Percentiles rank a stretch among this genome's conserved stretches.
Evolutionary conservation across 2,329 filamentous ascomycete genomes (phyloP).

Genomic region (Colletotrichum sp.): DNA sequence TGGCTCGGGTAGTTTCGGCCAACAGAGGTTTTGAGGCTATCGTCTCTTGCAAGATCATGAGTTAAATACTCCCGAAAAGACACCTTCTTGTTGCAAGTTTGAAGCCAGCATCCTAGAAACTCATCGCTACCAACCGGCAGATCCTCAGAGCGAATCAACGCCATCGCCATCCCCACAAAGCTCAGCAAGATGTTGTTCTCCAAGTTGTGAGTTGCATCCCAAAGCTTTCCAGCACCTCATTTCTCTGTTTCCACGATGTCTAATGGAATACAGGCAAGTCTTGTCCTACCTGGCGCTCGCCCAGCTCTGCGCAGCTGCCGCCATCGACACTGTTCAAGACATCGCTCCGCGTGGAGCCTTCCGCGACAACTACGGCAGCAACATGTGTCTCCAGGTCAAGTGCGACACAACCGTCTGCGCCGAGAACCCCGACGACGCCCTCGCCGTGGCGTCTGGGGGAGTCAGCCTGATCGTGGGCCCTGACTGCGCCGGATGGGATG

Average conservation of each 20-base stretch:
- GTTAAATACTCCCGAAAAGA: not conserved
- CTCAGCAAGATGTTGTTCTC: not conserved
- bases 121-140: not conserved
- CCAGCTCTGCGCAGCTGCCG: not conserved
- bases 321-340: not conserved
- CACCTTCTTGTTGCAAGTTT: not conserved
- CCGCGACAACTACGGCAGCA: not conserved
- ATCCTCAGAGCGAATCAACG: not conserved
- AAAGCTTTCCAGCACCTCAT: not conserved
- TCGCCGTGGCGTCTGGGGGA: not conserved
- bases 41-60: not conserved
- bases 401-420: not conserved
- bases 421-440: not conserved
- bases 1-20: not conserved
- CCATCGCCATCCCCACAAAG: accelerated
- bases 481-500: not conserved
- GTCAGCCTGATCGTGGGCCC: not conserved
- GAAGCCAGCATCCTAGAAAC: not conserved
- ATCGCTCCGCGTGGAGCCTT: not conserved
- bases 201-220: not conserved
- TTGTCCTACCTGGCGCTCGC: not conserved
- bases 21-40: not conserved
- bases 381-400: not conserved
- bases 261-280: not conserved
- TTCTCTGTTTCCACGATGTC: accelerated